These are phyloP conservation scores for Eimeria sp. DNA, from an alignment of 169 alveolate genomes.

Conservation along the genomic window DNA sequence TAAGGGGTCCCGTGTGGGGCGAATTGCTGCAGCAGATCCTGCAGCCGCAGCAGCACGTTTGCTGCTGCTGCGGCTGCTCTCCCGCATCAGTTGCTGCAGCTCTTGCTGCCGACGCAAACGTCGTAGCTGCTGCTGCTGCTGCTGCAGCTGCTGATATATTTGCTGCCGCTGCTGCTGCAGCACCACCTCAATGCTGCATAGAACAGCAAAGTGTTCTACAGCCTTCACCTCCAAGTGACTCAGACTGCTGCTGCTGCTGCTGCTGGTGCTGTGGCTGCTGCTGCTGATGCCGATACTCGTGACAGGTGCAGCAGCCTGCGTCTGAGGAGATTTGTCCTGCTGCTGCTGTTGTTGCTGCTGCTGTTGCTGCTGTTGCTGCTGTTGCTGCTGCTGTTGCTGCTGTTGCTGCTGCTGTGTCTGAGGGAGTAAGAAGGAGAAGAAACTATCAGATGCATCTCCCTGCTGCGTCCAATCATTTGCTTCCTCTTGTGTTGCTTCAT, in stretches of 20 bases:
- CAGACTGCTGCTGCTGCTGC: constrained; percentile 54
- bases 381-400: not conserved
- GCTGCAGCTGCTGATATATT: not conserved
- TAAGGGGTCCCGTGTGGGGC: not conserved
- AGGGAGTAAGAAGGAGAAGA: constrained; percentile 24
- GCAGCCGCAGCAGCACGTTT: not conserved
- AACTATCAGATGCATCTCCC: not conserved
- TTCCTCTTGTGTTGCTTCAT: constrained; percentile 16
- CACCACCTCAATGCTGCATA: constrained; percentile 56
- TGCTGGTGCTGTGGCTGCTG: constrained; percentile 65
- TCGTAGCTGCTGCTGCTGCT: constrained; percentile 23
- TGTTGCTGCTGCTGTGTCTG: constrained; percentile 10
- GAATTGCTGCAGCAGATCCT: not conserved
- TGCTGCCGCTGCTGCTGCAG: constrained; percentile 39
- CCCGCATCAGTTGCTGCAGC: constrained; percentile 8
- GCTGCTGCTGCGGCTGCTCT: constrained; percentile 12
- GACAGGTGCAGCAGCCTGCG: not conserved
- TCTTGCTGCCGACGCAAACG: not conserved
- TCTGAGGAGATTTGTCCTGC: not conserved
- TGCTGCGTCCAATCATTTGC: not conserved
- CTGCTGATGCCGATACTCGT: not conserved
- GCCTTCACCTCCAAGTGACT: constrained; percentile 16
- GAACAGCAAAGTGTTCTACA: constrained; percentile 67
- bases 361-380: not conserved
- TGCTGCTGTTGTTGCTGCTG: not conserved